Base-by-base conservation (phyloP, 257 asterid genomes). In the Scutellaria baicalensis region DNA sequence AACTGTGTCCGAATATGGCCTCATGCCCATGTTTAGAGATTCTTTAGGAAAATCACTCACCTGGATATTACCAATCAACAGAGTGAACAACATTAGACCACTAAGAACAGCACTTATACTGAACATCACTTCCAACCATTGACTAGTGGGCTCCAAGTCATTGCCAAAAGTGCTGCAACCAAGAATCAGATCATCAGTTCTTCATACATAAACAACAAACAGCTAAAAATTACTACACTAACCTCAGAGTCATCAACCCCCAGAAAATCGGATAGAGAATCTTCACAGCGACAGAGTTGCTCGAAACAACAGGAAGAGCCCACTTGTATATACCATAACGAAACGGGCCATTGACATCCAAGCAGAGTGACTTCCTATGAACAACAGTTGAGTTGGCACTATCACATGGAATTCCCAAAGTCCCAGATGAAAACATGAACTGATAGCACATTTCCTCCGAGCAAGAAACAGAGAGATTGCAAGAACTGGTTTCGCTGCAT, bases 181-280 rank as follows among this genome's bases (percentile, higher is more conserved):
- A 16, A 8, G 39, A 6, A 0, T 1, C 0, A 21, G 1, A 27
- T 9, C 5, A 35, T 2, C 1, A 9, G 1, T 7, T 56, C 5
- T 1, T 8, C 45, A 38, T 59, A 7, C 16, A 1, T 16, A 36
- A 6, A 16, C 67, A 42, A 6, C 9, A 42, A 61, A 0, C 14
- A 38, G 9, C 43, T 31, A 13, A 27, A 27, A 1, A 33, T 47
- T 6, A 43, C 2, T 9, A 2, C 4, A 39, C 23, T 63, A 85
- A 90, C 99, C 99, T 93, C 2, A 94, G 82, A 52, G 97, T 89
- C 97, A 89, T 87, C 65, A 94, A 70, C 21, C 99, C 99, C 99
- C 99, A 91, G 70, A 94, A 91, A 62, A 87, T 89, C 38, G 99
- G 96, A 72, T 94, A 94, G 70, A 91, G 93, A 58, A 89, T 80